Conservation (phyloP, 352 stramenopile genomes). For the Phytophthora pisi region DNA sequence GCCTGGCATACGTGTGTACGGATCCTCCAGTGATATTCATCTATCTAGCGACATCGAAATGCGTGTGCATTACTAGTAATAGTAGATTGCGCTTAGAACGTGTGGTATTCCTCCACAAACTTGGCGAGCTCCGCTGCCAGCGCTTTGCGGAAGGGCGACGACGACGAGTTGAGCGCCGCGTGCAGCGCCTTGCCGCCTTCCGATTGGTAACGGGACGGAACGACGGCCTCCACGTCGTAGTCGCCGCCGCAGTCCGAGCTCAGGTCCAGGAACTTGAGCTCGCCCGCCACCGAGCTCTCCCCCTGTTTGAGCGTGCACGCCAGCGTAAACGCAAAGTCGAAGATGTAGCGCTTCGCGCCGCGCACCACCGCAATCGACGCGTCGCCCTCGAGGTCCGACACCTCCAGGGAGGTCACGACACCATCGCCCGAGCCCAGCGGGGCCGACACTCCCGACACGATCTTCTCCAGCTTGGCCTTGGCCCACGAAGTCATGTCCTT, state of each 20-base stretch:
- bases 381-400: constrained; percentile 91
- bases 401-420: constrained; percentile 59
- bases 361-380: constrained; percentile 92
- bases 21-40: neutral
- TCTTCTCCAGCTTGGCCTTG: constrained; percentile 70
- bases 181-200: constrained; percentile 74
- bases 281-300: constrained; percentile 37
- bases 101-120: constrained; percentile 81
- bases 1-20: too few species aligned
- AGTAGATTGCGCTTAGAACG: constrained; percentile 47
- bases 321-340: constrained; percentile 79
- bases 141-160: constrained; percentile 68
- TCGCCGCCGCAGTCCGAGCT: constrained; percentile 78
- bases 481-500: constrained; percentile 91
- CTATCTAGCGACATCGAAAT: neutral
- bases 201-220: constrained; percentile 75
- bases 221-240: constrained; percentile 74
- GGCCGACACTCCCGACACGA: constrained; percentile 52
- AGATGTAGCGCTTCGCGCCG: constrained; percentile 94
- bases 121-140: constrained; percentile 50
- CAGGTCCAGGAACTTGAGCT: constrained; percentile 84
- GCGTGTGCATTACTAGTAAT: neutral
- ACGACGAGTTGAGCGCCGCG: constrained; percentile 50
- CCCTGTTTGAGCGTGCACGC: constrained; percentile 44
- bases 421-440: constrained; percentile 44